Conservation (phyloP, 345 rosid genomes). For the Noccaea caerulescens region DNA sequence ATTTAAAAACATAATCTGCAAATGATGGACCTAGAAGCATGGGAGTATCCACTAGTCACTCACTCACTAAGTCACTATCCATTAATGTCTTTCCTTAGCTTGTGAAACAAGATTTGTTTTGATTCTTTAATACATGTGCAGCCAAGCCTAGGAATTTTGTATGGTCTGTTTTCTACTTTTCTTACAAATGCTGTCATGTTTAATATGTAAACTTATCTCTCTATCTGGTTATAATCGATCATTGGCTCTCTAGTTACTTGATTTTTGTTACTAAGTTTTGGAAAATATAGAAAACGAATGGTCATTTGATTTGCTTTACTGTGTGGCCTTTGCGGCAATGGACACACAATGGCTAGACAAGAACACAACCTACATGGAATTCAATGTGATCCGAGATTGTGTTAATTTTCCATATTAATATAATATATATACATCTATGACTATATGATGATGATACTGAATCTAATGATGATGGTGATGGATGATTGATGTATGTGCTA, state of each 20-base stretch:
- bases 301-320: conserved; percentile 94
- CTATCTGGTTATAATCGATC: neutral
- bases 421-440: neutral
- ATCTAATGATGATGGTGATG: conserved; percentile 7
- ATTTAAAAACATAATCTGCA: conserved; percentile 67
- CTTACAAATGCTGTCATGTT: conserved; percentile 87
- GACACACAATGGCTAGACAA: conserved; percentile 93
- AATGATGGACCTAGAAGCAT: conserved; percentile 89
- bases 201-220: conserved; percentile 12
- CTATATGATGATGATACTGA: conserved; percentile 1
- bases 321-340: conserved; percentile 84
- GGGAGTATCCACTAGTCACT: conserved; percentile 50
- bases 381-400: conserved; percentile 62
- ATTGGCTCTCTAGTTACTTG: neutral
- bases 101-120: neutral
- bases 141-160: conserved; percentile 82
- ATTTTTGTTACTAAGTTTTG: neutral
- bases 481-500: conserved; percentile 51
- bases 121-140: conserved; percentile 41
- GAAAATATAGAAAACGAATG: conserved; percentile 70
- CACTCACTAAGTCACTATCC: conserved; percentile 8
- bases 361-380: conserved; percentile 93
- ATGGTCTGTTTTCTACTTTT: conserved; percentile 54
- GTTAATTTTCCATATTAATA: neutral
- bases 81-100: neutral